Evolutionary conservation across 352 stramenopile genomes (phyloP).

Genomic region (Phytopythium oedochilum): DNA sequence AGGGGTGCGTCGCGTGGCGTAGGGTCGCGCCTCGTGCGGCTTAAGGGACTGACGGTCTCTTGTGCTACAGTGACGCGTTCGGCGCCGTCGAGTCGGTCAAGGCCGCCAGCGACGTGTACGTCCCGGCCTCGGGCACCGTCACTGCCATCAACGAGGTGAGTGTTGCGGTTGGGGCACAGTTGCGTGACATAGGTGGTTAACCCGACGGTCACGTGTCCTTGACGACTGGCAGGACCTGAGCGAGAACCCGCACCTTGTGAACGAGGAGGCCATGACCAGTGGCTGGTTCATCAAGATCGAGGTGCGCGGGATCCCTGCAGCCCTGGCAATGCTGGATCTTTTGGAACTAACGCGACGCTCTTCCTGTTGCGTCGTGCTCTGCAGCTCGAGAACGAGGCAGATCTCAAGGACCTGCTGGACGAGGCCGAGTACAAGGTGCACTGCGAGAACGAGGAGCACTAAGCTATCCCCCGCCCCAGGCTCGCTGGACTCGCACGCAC

Average conservation of each 20-base stretch:
- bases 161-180: no score
- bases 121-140: conserved; percentile 90
- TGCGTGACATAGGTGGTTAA: no score
- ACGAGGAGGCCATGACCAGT: conserved; percentile 78
- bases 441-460: conserved; percentile 83
- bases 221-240: conserved; percentile 55
- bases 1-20: conserved; percentile 51
- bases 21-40: not conserved
- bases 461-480: conserved; percentile 5
- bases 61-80: conserved; percentile 92
- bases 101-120: conserved; percentile 97
- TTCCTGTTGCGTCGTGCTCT: not conserved
- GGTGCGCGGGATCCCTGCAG: no score
- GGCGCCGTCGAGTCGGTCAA: conserved; percentile 99
- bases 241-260: conserved; percentile 83
- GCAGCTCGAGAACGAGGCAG: conserved; percentile 58
- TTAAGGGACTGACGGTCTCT: no score
- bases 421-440: conserved; percentile 84
- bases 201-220: no score
- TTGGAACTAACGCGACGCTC: not conserved
- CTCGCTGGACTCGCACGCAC: not conserved
- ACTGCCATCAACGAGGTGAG: conserved; percentile 92
- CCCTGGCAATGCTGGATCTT: conserved; percentile 5
- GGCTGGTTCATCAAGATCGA: conserved; percentile 91
- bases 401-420: conserved; percentile 78